These are phyloP conservation scores for Arthroderma sp. DNA, from an alignment of 2,329 filamentous ascomycete species.

Conservation along the genomic window DNA sequence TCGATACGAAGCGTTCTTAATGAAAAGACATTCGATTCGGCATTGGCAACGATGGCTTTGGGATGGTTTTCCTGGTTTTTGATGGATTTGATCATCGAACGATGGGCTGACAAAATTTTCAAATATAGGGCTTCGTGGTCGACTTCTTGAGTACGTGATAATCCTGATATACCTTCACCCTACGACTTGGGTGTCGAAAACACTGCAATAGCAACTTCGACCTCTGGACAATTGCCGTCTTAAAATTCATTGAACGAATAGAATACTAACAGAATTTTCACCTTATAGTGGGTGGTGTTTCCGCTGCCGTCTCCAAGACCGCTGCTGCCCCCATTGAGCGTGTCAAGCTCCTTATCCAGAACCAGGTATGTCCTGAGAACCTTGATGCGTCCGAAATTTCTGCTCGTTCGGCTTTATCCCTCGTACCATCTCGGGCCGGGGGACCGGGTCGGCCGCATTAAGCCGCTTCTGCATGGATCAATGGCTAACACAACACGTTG, in stretches of 20 bases:
- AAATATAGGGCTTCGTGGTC: slow-evolving; percentile 69
- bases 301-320: slow-evolving; percentile 99
- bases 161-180: neutral
- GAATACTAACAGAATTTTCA: slow-evolving; percentile 2
- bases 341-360: slow-evolving; percentile 99
- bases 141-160: slow-evolving; percentile 92
- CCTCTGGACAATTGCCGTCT: slow-evolving; percentile 2
- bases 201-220: slow-evolving; percentile 6
- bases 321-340: slow-evolving; percentile 99
- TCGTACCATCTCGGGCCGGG: too few species aligned
- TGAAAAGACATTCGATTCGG: too few species aligned
- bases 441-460: too few species aligned
- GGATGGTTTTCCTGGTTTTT: too few species aligned
- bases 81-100: too few species aligned
- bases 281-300: slow-evolving; percentile 91
- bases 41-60: too few species aligned
- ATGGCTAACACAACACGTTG: too few species aligned
- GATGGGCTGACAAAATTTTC: too few species aligned
- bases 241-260: neutral
- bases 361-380: slow-evolving; percentile 57
- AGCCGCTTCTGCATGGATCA: too few species aligned
- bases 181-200: neutral
- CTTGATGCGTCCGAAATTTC: too few species aligned
- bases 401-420: too few species aligned
- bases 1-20: too few species aligned